Evolutionary conservation across 768 basidiomycete genomes (phyloP).

Genomic region (Albatrellus ellisii): DNA sequence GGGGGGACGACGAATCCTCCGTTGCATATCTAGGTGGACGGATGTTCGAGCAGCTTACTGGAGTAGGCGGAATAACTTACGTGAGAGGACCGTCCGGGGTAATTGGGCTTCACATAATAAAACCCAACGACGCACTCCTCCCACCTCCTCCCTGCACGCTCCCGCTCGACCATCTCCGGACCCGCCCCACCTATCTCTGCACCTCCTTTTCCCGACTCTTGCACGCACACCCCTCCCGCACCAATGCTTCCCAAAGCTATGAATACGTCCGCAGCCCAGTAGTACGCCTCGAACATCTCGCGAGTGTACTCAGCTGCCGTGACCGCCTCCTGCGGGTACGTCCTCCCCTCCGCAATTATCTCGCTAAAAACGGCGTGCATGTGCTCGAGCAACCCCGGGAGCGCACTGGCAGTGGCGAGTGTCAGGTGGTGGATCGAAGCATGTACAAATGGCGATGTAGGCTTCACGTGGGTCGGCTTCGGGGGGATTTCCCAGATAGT

Average conservation of each 20-base stretch:
- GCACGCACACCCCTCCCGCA: slow-evolving; percentile 8
- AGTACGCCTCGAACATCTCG: slow-evolving; percentile 57
- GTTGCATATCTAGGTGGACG: slow-evolving; percentile 57
- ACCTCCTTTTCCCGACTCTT: not conserved
- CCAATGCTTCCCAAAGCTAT: slow-evolving; percentile 34
- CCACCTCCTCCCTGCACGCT: slow-evolving; percentile 43
- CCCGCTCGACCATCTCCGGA: slow-evolving; percentile 24
- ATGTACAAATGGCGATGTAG: slow-evolving; percentile 19
- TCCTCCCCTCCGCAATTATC: slow-evolving; percentile 62
- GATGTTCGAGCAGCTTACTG: not conserved
- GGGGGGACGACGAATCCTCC: slow-evolving; percentile 77
- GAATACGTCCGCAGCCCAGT: slow-evolving; percentile 66
- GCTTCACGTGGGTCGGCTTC: slow-evolving; percentile 12
- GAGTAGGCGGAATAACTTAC: slow-evolving; percentile 31
- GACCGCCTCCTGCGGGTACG: slow-evolving; percentile 76
- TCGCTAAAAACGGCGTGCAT: slow-evolving; percentile 51
- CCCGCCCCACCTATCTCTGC: slow-evolving; percentile 12
- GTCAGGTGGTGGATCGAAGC: slow-evolving; percentile 21
- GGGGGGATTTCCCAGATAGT: slow-evolving; percentile 31
- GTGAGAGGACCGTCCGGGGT: slow-evolving; percentile 83
- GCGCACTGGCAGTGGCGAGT: slow-evolving; percentile 16
- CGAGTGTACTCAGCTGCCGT: slow-evolving; percentile 27
- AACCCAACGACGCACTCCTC: slow-evolving; percentile 60
- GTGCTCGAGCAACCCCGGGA: slow-evolving; percentile 44
- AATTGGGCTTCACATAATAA: slow-evolving; percentile 84